These are phyloP conservation scores for Calonectria pauciramosa DNA, from an alignment of 2,329 filamentous ascomycete species.

Conservation along the genomic window DNA sequence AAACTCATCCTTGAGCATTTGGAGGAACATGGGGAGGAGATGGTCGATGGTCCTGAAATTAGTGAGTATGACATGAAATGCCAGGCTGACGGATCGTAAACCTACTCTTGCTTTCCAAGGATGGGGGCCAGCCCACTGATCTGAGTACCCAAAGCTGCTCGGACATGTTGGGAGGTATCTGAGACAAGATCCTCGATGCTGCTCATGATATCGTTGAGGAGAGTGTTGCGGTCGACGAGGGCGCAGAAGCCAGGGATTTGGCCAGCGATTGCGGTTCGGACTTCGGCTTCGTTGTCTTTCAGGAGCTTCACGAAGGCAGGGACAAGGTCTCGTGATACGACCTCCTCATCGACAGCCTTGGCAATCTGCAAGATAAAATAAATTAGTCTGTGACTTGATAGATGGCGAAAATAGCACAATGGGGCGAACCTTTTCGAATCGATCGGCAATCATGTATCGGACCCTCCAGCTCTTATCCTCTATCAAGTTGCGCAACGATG, in stretches of 20 bases:
- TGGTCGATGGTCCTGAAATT: conserved; percentile 88
- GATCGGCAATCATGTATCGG: conserved; percentile 98
- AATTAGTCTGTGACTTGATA: conserved; percentile 5
- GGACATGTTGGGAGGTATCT: conserved; percentile 96
- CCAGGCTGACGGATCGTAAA: conserved; percentile 27
- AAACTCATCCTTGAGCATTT: conserved; percentile 99
- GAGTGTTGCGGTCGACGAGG: conserved; percentile 86
- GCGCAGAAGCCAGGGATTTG: conserved; percentile 98
- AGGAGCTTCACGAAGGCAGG: conserved; percentile 97
- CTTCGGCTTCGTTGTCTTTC: conserved; percentile 98
- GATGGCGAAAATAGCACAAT: conserved; percentile 50
- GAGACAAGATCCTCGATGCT: conserved; percentile 96
- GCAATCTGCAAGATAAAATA: conserved; percentile 77
- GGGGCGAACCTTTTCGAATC: conserved; percentile 85
- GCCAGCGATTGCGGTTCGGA: conserved; percentile 95
- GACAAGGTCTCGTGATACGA: conserved; percentile 92
- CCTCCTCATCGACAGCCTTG: conserved; percentile 97
- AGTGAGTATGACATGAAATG: neutral
- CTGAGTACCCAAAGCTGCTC: conserved; percentile 93
- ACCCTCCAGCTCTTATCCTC: conserved; percentile 99
- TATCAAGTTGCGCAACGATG: conserved; percentile 91
- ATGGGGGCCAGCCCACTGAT: conserved; percentile 98
- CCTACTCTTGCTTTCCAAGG: conserved; percentile 96
- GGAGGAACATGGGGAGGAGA: conserved; percentile 97
- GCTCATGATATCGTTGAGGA: conserved; percentile 96